Evolutionary conservation across 139 green algal species (phyloP), one percentile per base, ranked within the genome.

Genomic region (Picochlorum sp.): DNA sequence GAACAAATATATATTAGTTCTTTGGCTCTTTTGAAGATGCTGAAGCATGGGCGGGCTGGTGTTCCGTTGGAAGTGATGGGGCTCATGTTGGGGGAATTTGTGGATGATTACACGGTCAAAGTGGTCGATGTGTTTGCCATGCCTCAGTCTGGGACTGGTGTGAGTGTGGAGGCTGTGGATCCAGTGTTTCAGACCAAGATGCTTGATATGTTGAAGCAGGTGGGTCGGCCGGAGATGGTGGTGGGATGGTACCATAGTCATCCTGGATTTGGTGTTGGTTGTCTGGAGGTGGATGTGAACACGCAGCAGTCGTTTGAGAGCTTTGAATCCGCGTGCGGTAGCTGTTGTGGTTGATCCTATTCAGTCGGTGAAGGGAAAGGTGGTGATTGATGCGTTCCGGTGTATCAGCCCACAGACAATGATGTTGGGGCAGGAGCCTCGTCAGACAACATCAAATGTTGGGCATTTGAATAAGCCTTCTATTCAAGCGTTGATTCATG

Each of bases 41-140:
- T 99, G 8, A 99, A 99, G 78, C 94, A 99, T 75, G 94, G 92
- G 11, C 76, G 94, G 16, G 94, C 94, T 4, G 94, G 94, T 41
- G 94, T 99, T 38, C 94, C 94, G 21, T 95, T 99, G 92, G 94
- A 99, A 80, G 94, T 99, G 13, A 99, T 99, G 94, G 94, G 94
- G 6, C 81, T 99, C 1, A 99, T 99, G 94, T 86, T 99, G 49
- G 94, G 94, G 11, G 94, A 99, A 73, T 99, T 99, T 72, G 90
- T 99, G 23, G 94, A 99, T 63, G 94, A 99, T 63, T 99, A 98
- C 80, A 99, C 94, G 0, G 94, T 99, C 4, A 85, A 85, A 67
- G 94, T 99, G 26, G 90, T 97, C 44, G 94, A 99, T 71, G 94
- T 99, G 37, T 99, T 99, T 77, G 94, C 94, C 2, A 99, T 99